These are phyloP conservation scores for Ophiostoma sp. DNA, from an alignment of 2,329 filamentous ascomycete genomes.

Conservation along the genomic window DNA sequence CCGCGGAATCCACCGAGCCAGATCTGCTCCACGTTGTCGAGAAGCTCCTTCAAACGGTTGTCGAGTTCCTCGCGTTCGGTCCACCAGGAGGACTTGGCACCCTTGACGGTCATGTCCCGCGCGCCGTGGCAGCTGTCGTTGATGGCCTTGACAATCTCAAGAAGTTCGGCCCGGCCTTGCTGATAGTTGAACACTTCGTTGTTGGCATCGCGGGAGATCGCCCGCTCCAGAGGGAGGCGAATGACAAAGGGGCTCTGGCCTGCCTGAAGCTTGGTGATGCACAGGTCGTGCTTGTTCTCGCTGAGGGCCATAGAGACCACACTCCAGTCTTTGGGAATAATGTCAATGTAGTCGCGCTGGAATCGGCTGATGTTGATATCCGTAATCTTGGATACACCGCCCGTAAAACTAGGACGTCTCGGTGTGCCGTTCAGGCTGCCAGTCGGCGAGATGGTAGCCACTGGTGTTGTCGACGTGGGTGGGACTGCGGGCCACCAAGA, in stretches of 20 bases:
- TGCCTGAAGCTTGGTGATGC: slow-evolving; percentile 79
- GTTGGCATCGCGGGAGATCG: slow-evolving; percentile 70
- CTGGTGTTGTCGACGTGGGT: neutral
- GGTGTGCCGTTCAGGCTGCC: slow-evolving; percentile 25
- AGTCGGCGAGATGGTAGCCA: neutral
- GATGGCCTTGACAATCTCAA: slow-evolving; percentile 77
- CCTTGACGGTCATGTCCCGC: slow-evolving; percentile 70
- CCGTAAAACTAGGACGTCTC: slow-evolving; percentile 47
- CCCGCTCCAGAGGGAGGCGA: slow-evolving; percentile 79
- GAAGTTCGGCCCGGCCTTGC: slow-evolving; percentile 74
- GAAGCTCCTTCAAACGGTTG: slow-evolving; percentile 69
- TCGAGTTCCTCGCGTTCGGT: slow-evolving; percentile 79
- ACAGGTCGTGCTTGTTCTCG: slow-evolving; percentile 79
- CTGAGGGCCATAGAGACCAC: slow-evolving; percentile 83
- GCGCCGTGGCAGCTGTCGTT: slow-evolving; percentile 79
- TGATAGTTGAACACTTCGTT: slow-evolving; percentile 77
- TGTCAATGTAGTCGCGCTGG: slow-evolving; percentile 78
- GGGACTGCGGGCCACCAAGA: slow-evolving; percentile 36
- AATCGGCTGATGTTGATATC: slow-evolving; percentile 60
- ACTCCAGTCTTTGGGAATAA: slow-evolving; percentile 80
- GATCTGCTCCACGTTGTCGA: slow-evolving; percentile 83
- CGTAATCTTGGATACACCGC: neutral
- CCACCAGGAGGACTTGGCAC: slow-evolving; percentile 86
- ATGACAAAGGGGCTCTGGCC: slow-evolving; percentile 80
- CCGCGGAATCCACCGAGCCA: slow-evolving; percentile 96